Conservation (phyloP, 148 eudicot species). For the Linanthus parryae region DNA sequence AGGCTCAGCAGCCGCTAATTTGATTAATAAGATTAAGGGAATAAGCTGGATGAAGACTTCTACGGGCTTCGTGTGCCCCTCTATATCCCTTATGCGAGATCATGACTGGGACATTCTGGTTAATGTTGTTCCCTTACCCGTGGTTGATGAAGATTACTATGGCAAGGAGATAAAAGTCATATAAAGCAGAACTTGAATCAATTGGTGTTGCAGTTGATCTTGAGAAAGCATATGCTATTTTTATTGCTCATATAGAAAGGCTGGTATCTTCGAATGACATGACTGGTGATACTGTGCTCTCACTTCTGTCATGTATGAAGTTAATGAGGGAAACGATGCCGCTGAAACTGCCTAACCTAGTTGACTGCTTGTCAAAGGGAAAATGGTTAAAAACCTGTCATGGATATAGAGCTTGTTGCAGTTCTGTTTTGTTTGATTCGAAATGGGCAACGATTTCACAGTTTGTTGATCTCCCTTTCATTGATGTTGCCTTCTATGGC, state of each 20-base stretch:
- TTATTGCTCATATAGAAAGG: conserved; percentile 2
- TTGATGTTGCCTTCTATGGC: conserved; percentile 15
- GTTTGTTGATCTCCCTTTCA: conserved; percentile 12
- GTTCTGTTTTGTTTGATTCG: not conserved
- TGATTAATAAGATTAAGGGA: not conserved
- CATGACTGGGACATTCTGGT: not conserved
- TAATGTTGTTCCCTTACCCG: conserved; percentile 27
- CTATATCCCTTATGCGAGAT: conserved; percentile 4
- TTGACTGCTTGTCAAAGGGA: conserved; percentile 1
- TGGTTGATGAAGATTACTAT: conserved; percentile 23
- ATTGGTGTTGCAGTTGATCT: conserved; percentile 7
- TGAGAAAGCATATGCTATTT: conserved; percentile 8
- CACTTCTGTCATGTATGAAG: conserved; percentile 6
- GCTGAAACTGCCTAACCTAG: not conserved
- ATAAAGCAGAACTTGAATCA: conserved; percentile 3
- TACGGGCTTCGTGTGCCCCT: conserved; percentile 5
- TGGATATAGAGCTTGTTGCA: not conserved
- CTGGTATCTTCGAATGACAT: not conserved
- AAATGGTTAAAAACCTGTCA: conserved; percentile 11
- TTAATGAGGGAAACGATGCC: not conserved
- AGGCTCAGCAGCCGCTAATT: not conserved
- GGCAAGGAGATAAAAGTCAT: conserved; percentile 4
- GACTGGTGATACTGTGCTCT: conserved; percentile 2
- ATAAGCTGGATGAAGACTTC: conserved; percentile 9
- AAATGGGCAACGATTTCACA: conserved; percentile 11